Conservation (phyloP, 345 rosid genomes). For the Hibiscus mutabilis region DNA sequence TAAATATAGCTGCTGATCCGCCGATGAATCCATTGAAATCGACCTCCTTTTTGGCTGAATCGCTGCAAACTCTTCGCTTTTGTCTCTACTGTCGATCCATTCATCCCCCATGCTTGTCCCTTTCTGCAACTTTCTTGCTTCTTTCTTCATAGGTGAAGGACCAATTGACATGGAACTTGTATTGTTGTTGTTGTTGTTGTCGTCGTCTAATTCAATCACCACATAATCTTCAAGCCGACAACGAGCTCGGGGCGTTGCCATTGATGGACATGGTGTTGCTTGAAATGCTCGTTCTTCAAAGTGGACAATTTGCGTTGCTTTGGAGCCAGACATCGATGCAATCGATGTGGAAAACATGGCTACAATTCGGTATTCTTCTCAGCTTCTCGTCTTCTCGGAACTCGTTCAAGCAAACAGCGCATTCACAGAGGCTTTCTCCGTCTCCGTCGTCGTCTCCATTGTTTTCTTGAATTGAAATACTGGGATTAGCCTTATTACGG, state of each 20-base stretch:
- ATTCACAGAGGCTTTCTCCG: conserved; percentile 40
- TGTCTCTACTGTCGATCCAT: conserved; percentile 59
- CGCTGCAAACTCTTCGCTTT: conserved; percentile 41
- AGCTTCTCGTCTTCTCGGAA: conserved; percentile 78
- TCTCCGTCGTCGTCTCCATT: conserved; percentile 4
- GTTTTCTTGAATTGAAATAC: conserved; percentile 58
- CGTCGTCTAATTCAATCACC: conserved; percentile 53
- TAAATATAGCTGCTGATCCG: conserved; percentile 47
- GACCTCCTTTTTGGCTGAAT: conserved; percentile 78
- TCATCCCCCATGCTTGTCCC: conserved; percentile 84
- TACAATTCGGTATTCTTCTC: conserved; percentile 59
- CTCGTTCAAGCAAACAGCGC: conserved; percentile 79
- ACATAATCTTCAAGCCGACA: neutral
- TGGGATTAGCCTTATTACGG: conserved; percentile 77
- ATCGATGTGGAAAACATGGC: conserved; percentile 45
- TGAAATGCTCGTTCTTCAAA: neutral
- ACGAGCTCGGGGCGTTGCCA: neutral
- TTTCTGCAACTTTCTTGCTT: conserved; percentile 36
- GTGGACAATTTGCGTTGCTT: neutral
- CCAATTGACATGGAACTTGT: conserved; percentile 17
- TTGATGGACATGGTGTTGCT: neutral
- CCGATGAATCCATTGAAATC: conserved; percentile 80
- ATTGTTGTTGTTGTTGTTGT: neutral
- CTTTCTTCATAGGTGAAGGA: conserved; percentile 31
- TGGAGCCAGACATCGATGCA: neutral